Conservation (phyloP, 1,284 basidiomycete genomes). For the Phellopilus nigrolimitatus region DNA sequence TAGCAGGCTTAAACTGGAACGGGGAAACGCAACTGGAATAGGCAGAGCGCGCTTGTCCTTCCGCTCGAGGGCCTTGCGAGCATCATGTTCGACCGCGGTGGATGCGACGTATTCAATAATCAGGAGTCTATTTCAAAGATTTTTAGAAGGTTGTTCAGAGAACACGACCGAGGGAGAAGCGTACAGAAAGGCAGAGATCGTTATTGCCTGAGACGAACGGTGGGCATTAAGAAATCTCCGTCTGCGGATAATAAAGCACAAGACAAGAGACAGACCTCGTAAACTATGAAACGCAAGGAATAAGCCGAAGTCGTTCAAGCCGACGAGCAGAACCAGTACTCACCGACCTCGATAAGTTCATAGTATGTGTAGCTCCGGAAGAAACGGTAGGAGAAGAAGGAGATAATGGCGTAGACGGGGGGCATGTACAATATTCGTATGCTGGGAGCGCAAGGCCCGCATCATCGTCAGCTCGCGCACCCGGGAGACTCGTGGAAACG, state of each 20-base stretch:
- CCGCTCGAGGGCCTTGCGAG: conserved; percentile 61
- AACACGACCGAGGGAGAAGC: conserved; percentile 30
- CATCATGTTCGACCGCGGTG: conserved; percentile 54
- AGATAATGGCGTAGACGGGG: conserved; percentile 76
- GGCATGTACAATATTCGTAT: conserved; percentile 79
- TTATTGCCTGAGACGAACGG: conserved; percentile 55
- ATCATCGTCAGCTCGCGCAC: neutral
- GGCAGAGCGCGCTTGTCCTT: conserved; percentile 80
- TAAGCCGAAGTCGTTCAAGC: neutral
- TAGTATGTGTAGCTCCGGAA: conserved; percentile 83
- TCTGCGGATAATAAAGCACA: conserved; percentile 2
- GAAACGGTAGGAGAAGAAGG: conserved; percentile 84
- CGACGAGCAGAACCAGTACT: conserved; percentile 25
- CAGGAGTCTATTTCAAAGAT: conserved; percentile 65
- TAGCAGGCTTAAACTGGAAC: conserved; percentile 40
- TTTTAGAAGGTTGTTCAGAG: conserved; percentile 29
- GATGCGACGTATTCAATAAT: conserved; percentile 81
- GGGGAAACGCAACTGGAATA: conserved; percentile 66
- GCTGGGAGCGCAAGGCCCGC: conserved; percentile 31
- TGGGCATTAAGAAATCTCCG: conserved; percentile 10
- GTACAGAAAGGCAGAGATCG: conserved; percentile 74
- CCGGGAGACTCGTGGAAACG: neutral
- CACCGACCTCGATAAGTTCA: conserved; percentile 67
- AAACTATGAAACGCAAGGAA: conserved; percentile 26
- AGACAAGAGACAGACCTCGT: conserved; percentile 30